Base-by-base conservation (phyloP, 257 asterid genomes). In the Phtheirospermum japonicum region DNA sequence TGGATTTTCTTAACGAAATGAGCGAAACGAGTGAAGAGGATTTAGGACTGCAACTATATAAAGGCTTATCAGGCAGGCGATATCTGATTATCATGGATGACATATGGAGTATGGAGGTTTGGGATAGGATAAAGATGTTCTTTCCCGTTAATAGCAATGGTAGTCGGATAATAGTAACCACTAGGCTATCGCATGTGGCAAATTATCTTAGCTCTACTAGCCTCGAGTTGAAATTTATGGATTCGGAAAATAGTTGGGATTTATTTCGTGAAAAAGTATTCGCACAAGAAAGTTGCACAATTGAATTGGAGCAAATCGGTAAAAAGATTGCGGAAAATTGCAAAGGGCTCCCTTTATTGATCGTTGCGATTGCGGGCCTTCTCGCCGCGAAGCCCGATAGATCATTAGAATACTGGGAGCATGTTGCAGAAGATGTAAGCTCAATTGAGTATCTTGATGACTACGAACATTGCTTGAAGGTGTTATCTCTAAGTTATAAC, bases 131-230 rank as follows among this genome's bases (percentile, higher is more conserved):
- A n/a, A 36, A 26, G 5, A 4, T 1, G 16, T 56, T 26, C 58
- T 34, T 62, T 56, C 75, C 62, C 9, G 33, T 49, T 16, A 52
- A 64, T 4, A 2, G 3, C 0, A 71, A 57, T 7, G 55, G 71
- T 2, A 55, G 61, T 68, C 66, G 75, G 16, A 14, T 73, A 23
- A 4, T 77, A 49, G 49, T 77, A 28, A 77, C 82, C 8, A 71
- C 68, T 0, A 68, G 72, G 19, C 32, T 59, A 23, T 34, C 31
- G 0, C 11, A 32, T 5, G 18, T 71, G 8, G 68, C 59, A 37
- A 4, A 3, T 5, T 6, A 19, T 17, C 17, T 39, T 6, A 1
- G 42, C 14, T 34, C 51, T 56, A n/a, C n/a, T 30, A 19, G 5
- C 26, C 30, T 36, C 34, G 4, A 9, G 10, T 7, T 65, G 63